Evolutionary conservation across 805 yeast genomes (phyloP).

Genomic region (Lipomyces yamanashiensis): DNA sequence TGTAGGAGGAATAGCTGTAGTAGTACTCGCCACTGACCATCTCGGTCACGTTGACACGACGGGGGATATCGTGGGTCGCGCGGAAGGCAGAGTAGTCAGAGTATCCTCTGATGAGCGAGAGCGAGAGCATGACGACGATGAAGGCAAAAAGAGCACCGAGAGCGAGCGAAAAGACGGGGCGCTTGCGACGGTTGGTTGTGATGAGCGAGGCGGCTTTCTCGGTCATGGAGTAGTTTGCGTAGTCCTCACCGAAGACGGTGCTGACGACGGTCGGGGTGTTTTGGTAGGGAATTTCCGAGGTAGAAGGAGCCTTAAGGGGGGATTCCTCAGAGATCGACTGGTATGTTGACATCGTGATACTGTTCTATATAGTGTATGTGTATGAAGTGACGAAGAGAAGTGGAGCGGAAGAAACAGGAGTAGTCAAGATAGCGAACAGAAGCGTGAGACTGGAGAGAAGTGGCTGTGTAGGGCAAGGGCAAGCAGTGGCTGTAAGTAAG

Average conservation of each 20-base stretch:
- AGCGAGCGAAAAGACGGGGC: constrained; percentile 32
- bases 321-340: constrained; percentile 29
- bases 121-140: constrained; percentile 30
- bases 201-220: constrained; percentile 36
- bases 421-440: background rate
- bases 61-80: constrained; percentile 33
- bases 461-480: constrained; percentile 5
- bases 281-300: constrained; percentile 25
- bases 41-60: constrained; percentile 35
- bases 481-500: background rate
- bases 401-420: too few relatives aligned
- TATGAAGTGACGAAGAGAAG: background rate
- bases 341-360: constrained; percentile 22
- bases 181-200: constrained; percentile 36
- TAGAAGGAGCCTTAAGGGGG: constrained; percentile 21
- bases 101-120: constrained; percentile 34
- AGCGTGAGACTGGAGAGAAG: background rate
- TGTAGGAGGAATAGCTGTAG: constrained; percentile 18
- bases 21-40: constrained; percentile 34
- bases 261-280: constrained; percentile 20
- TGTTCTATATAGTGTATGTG: background rate
- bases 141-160: constrained; percentile 30
- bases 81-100: constrained; percentile 31
- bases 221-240: constrained; percentile 21
- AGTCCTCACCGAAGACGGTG: constrained; percentile 33